Evolutionary conservation across 1,284 basidiomycete species (phyloP).

Genomic region (Inonotus obliquus): DNA sequence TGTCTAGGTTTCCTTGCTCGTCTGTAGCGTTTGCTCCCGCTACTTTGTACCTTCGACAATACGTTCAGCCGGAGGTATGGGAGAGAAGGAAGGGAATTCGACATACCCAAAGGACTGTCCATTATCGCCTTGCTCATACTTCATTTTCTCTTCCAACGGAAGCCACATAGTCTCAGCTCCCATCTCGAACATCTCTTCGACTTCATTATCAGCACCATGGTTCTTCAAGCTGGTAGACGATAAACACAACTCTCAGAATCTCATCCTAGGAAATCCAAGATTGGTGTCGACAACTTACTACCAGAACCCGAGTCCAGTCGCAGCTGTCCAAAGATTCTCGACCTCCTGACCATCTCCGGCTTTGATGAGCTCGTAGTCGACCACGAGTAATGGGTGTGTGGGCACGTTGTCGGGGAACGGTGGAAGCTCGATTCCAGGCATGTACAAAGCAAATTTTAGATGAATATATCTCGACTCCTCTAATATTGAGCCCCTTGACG

Average conservation of each 20-base stretch:
- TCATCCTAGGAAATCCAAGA: neutral
- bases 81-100: conserved; percentile 28
- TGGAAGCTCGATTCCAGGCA: conserved; percentile 28
- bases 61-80: neutral
- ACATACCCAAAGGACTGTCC: conserved; percentile 57
- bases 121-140: conserved; percentile 60
- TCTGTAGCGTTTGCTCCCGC: conserved; percentile 59
- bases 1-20: conserved; percentile 49
- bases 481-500: too few relatives aligned
- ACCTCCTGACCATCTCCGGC: conserved; percentile 35
- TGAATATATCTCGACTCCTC: too few relatives aligned
- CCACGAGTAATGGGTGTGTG: conserved; percentile 45
- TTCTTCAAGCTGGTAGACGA: conserved; percentile 63
- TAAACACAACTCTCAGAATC: neutral
- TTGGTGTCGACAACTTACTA: conserved; percentile 36
- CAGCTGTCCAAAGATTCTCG: conserved; percentile 45
- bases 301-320: conserved; percentile 49
- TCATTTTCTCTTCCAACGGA: conserved; percentile 57
- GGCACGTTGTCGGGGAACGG: conserved; percentile 46
- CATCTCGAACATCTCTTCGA: conserved; percentile 53
- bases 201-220: conserved; percentile 50
- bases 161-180: conserved; percentile 52
- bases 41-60: conserved; percentile 51
- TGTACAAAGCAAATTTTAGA: conserved; percentile 11
- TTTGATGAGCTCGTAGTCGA: conserved; percentile 44